phyloP scores from a whole-genome alignment of 164 flowering plant species.

The Vitis labrusca region DNA sequence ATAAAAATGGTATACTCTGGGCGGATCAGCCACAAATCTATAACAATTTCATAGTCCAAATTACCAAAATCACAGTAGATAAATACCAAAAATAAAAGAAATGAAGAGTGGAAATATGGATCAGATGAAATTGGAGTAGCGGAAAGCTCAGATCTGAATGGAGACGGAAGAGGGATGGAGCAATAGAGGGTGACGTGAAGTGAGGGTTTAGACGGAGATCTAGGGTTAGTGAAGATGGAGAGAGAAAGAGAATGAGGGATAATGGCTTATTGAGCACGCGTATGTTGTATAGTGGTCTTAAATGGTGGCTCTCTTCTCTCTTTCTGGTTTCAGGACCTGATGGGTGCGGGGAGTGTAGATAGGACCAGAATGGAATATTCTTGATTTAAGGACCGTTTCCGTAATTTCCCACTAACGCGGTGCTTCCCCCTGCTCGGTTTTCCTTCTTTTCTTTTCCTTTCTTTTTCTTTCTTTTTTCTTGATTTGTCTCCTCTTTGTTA shows the following conservation, averaged over 20 bases:
- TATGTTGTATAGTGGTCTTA: slow-evolving; percentile 21
- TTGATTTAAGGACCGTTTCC: slow-evolving; percentile 1
- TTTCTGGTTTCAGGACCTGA: not conserved
- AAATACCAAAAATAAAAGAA: too few relatives aligned
- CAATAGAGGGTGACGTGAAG: not conserved
- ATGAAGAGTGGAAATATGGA: too few relatives aligned
- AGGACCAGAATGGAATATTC: slow-evolving; percentile 14
- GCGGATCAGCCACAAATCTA: too few relatives aligned
- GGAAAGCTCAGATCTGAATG: slow-evolving; percentile 9
- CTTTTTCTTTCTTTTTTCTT: not conserved
- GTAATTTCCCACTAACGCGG: slow-evolving; percentile 7
- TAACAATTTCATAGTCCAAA: too few relatives aligned
- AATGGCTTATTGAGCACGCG: slow-evolving; percentile 45
- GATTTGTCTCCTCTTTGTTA: too few relatives aligned
- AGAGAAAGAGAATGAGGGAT: slow-evolving; percentile 1
- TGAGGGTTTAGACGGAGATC: slow-evolving; percentile 2
- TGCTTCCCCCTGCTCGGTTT: not conserved
- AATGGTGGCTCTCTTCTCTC: slow-evolving; percentile 25
- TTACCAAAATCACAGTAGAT: too few relatives aligned
- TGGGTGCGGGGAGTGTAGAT: slow-evolving; percentile 3
- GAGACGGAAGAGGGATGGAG: not conserved
- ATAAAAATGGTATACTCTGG: too few relatives aligned
- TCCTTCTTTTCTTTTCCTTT: not conserved
- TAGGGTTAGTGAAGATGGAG: not conserved
- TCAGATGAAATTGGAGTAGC: too few relatives aligned